Evolutionary conservation across 2,329 filamentous ascomycete species (phyloP), one percentile per base, ranked within the genome.

Genomic region (Myriosclerotinia duriaeana): DNA sequence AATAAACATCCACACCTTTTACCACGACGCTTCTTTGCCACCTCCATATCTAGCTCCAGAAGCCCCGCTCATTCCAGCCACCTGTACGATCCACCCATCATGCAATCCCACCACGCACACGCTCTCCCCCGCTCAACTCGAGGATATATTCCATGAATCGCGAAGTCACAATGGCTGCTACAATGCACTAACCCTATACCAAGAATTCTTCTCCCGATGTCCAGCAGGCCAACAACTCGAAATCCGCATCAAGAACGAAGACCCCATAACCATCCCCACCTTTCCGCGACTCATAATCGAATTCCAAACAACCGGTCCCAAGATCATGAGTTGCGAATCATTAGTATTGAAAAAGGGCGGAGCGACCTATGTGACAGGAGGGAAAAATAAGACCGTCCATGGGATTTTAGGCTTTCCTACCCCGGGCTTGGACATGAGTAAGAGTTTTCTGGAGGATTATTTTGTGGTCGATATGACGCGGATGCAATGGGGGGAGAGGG

Each of bases 401-500:
- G 34, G 50, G 54, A 54, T 48, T 55, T 36, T 48, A 50, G 61
- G 46, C 1, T 60, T 67, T 55, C 34, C 11, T 3, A 11, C 20
- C 4, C 48, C 36, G 12, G 44, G 17, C 26, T 20, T 22, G 48
- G 56, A 36, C 30, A 36, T 44, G 56, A 40, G 2, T 2, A 34
- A 44, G 15, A 26, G 12, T 4, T 44, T 5, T 44, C 42, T 44
- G 42, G 12, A 44, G 6, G 30, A 15, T 44, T 14, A 17, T 52
- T 55, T 64, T 22, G 54, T 62, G n/a, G 55, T 65, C n/a, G 66
- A 67, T 53, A 67, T 67, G 66, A 61, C 54, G 11, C 15, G 59
- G 4, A 53, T 61, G 48, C 67, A 68, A 34, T 68, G 50, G 6
- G 64, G 48, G 4, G 60, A 64, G 26, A 26, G n/a, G 14, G 64